Evolutionary conservation across 2,329 filamentous ascomycete species (phyloP), one percentile per base, ranked within the genome.

Genomic region (Epichloe scottii): DNA sequence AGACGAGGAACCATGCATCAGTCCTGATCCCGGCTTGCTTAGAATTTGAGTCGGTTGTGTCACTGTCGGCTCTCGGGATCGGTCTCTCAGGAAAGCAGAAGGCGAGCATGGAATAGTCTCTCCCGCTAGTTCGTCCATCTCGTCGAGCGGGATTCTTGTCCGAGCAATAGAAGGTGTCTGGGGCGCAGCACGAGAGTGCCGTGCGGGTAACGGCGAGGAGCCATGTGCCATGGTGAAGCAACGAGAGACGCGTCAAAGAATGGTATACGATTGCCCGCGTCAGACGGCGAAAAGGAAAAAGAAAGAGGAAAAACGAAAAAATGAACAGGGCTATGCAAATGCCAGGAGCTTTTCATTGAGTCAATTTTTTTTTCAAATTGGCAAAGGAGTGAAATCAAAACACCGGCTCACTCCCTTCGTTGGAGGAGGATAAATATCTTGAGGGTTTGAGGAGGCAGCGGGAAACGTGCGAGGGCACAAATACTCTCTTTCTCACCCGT

Each of bases 11-110:
- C n/a, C 39, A 11, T 59, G 55, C 33, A 60, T 50, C 2, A 56
- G 40, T 39, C 21, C 55, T 34, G 73, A 64, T 3, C 63, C 63
- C 0, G 68, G 66, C 3, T 68, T 68, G 46, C 67, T 65, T 19
- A 76, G 62, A 15, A 77, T 62, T 54, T 78, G 73, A 1, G 72
- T 76, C 0, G 72, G 66, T 54, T 76, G 73, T 26, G 73, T 76
- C 12, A 43, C 21, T 4, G 56, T 39, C 23, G 35, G 59, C 21
- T 60, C 56, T 37, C 11, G 40, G 6, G 46, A 51, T 46, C 58
- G 55, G 40, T 61, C 63, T 37, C 59, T 60, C 26, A 67, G 56
- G 39, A 70, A 64, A 17, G 63, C 65, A 12, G 66, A 61, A 1
- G 70, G 70, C 4, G 69, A 72, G 60, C 67, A 71, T 37, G 70